Base-by-base conservation (phyloP, 2,329 filamentous ascomycete species). In the Clathrospora elynae region DNA sequence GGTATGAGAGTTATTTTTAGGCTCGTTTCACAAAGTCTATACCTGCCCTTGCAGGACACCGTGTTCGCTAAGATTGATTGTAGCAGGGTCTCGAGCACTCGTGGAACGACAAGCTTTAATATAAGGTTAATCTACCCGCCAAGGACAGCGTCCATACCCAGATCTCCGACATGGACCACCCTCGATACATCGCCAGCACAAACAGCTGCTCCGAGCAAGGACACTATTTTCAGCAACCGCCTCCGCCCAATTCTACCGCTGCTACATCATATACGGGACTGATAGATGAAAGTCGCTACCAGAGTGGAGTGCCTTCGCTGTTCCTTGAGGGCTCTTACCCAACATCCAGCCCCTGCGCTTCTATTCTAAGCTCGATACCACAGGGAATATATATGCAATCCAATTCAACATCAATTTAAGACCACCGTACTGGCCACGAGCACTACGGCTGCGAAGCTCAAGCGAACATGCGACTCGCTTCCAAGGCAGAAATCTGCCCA, bases 41-140 rank as follows among this genome's bases (percentile, higher is more conserved):
- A 47, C 53, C 41, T 53, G 55, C 62, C 57, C 60, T 61, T 64
- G 62, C 63, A 65, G 59, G 24, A 51, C 30, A 43, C 39, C 43
- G 36, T 56, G 49, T 49, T 60, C 55, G 61, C 59, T 57, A 59
- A 62, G 18, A 37, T 58, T 56, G 44, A 61, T 62, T 55, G 40
- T 39, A 38, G 45, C 57, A 53, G 51, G 56, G 45, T 43, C 46
- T 48, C 46, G 46, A 44, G 56, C 49, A 35, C 50, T 43, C 46
- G 54, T 57, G 47, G 43, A 60, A 32, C 55, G 62, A 68, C 64
- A 70, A 66, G 66, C 66, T 64, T 69, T 68, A 69, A 69, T 65
- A 61, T 66, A 67, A 67, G 59, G 59, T 68, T 68, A 70, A 70
- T 68, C 56, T 68, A 62, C 47, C 53, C 50, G 55, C 63, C 65